Evolutionary conservation across 805 yeast genomes (phyloP), one percentile per base, ranked within the genome.

Genomic region (Saccharomyces kudriavzevii): DNA sequence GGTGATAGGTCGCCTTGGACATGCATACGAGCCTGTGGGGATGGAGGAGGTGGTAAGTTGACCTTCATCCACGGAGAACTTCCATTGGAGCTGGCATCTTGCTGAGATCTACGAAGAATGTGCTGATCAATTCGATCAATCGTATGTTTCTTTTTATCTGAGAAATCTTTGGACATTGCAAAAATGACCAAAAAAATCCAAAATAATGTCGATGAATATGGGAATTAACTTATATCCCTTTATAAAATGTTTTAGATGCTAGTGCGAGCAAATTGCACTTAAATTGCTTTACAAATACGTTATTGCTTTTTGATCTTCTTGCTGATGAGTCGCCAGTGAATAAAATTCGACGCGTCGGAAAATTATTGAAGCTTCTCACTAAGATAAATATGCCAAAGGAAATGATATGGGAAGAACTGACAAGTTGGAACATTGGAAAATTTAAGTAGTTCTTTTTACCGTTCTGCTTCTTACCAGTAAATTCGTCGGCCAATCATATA

Each of bases 71-170:
- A 54, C 3, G 52, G 40, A 20, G 48, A 45, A 9, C 22, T 35
- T 20, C 43, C 43, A 35, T 20, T 35, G 43, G 43, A 17, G 17
- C 17, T 3, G 0, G 10, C 24, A 35, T 35, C 43, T 17, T 35
- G 43, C 8, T 35, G 43, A 17, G 43, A 35, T 24, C 43, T 35
- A 17, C 43, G 43, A 17, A 35, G 43, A 17, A 35, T 35, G 3
- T 35, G 43, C 43, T 35, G 43, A 17, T 35, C 43, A 20, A 35
- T 35, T 35, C 43, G 43, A 35, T 35, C 43, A 17, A 35, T 35
- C 24, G 70, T 91, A 89, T 69, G 85, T 82, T 50, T 78, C 74
- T 27, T 63, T 64, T 40, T 68, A 66, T 48, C 66, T 56, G 52
- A 24, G 14, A 29, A 48, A 26, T 48, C 26, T 30, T 24, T 48